These are phyloP conservation scores for Diaporthe amygdali DNA, from an alignment of 2,329 filamentous ascomycete species.

Conservation along the genomic window DNA sequence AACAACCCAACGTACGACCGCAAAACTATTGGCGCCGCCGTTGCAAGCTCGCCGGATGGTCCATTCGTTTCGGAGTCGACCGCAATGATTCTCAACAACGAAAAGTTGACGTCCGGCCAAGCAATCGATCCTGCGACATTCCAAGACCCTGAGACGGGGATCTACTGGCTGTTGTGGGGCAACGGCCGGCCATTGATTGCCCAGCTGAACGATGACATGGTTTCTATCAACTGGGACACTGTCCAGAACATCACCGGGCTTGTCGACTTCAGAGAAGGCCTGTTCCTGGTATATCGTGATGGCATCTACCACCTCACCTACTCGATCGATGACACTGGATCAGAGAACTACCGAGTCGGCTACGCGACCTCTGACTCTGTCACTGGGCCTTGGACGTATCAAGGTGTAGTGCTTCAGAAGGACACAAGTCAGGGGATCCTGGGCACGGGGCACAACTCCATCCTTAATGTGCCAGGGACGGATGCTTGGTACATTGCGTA, in stretches of 20 bases:
- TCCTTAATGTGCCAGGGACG: conserved; percentile 50
- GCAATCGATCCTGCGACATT: conserved; percentile 69
- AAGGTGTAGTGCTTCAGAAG: conserved; percentile 49
- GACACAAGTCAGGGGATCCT: conserved; percentile 46
- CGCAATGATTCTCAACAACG: conserved; percentile 61
- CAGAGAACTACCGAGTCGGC: conserved; percentile 50
- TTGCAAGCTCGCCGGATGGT: conserved; percentile 60
- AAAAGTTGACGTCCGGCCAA: conserved; percentile 36
- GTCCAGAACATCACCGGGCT: conserved; percentile 41
- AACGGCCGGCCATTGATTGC: conserved; percentile 48
- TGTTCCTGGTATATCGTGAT: conserved; percentile 49
- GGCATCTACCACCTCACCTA: conserved; percentile 54
- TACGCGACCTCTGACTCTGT: conserved; percentile 47
- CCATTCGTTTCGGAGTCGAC: conserved; percentile 61
- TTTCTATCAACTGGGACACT: conserved; percentile 45
- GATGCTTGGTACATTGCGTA: conserved; percentile 57
- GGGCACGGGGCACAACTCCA: conserved; percentile 50
- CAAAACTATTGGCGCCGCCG: conserved; percentile 67
- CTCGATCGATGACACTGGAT: conserved; percentile 52
- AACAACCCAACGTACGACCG: conserved; percentile 58
- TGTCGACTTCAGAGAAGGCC: conserved; percentile 47
- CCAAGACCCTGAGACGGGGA: conserved; percentile 60
- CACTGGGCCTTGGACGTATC: conserved; percentile 50
- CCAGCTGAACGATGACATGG: conserved; percentile 51
- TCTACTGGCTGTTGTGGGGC: conserved; percentile 69